Evolutionary conservation across 164 flowering plant species (phyloP).

Genomic region (Vitis rotundifolia): DNA sequence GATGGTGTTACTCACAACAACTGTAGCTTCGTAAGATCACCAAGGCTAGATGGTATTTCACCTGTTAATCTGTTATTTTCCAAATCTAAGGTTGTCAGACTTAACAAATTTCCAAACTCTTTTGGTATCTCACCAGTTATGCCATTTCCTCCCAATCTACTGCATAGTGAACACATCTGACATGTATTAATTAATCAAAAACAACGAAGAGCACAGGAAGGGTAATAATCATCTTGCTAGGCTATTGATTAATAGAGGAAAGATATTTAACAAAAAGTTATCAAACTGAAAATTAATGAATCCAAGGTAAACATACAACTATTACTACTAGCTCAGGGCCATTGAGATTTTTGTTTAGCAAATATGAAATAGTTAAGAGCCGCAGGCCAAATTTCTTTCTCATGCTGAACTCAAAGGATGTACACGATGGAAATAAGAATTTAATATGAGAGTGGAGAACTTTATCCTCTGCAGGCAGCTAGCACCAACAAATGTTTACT

Average conservation of each 20-base stretch:
- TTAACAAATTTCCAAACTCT: slow-evolving; percentile 73
- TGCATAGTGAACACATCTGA: slow-evolving; percentile 31
- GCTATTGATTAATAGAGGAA: not conserved
- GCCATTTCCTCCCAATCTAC: slow-evolving; percentile 73
- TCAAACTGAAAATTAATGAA: not conserved
- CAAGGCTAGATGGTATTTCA: slow-evolving; percentile 80
- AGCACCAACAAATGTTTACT: too few species aligned
- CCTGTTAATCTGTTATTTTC: slow-evolving; percentile 71
- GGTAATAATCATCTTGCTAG: not conserved
- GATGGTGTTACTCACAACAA: slow-evolving; percentile 60
- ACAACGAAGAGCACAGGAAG: not conserved
- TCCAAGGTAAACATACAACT: not conserved
- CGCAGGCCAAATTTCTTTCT: too few species aligned
- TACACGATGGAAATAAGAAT: too few species aligned
- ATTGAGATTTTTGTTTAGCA: slow-evolving; percentile 1
- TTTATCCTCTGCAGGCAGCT: too few species aligned
- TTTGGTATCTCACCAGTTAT: slow-evolving; percentile 83
- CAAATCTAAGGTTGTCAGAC: slow-evolving; percentile 66
- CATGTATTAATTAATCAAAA: slow-evolving; percentile 6
- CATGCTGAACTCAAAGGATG: too few species aligned
- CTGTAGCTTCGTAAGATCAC: slow-evolving; percentile 71
- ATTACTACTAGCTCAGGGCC: not conserved
- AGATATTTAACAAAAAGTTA: too few species aligned
- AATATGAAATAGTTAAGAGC: too few species aligned
- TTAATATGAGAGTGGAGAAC: too few species aligned